Percentiles rank a stretch among this genome's conserved stretches.
Conservation (phyloP, 2,329 filamentous ascomycete genomes). For the Coleophoma eucalyptorum region DNA sequence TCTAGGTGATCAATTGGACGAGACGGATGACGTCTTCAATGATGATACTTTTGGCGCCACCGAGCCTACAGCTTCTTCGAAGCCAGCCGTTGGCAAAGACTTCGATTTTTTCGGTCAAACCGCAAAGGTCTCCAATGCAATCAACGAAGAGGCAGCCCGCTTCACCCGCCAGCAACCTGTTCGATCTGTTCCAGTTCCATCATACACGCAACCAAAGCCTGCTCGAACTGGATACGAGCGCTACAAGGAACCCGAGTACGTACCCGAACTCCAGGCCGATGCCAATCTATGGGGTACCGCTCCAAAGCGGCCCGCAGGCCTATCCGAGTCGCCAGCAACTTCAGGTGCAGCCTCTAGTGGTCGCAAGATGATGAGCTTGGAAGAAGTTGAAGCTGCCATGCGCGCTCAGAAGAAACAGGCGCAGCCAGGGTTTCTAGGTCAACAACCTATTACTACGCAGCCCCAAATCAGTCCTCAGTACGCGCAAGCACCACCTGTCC, state of each 20-base stretch:
- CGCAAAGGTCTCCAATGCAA: conserved; percentile 77
- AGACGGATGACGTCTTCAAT: conserved; percentile 91
- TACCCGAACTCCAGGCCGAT: conserved; percentile 88
- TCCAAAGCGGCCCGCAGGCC: conserved; percentile 48
- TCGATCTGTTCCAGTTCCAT: conserved; percentile 36
- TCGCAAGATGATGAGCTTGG: conserved; percentile 88
- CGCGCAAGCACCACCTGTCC: background rate
- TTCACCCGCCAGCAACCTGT: conserved; percentile 71
- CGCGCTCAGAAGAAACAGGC: conserved; percentile 59
- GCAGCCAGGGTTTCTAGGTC: conserved; percentile 21
- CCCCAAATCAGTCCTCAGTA: conserved; percentile 4
- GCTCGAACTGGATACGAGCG: conserved; percentile 85
- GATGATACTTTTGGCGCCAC: conserved; percentile 84
- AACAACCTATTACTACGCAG: conserved; percentile 6
- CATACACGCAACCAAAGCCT: conserved; percentile 47
- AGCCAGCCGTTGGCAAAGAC: conserved; percentile 72
- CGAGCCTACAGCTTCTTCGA: conserved; percentile 34
- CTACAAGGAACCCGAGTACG: conserved; percentile 78
- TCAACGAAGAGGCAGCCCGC: conserved; percentile 87
- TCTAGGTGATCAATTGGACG: conserved; percentile 83
- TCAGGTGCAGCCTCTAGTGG: conserved; percentile 31
- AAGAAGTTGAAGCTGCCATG: conserved; percentile 96
- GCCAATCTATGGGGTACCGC: conserved; percentile 87
- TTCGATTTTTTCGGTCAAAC: conserved; percentile 97
- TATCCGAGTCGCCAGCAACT: conserved; percentile 21